Evolutionary conservation across 2,329 filamentous ascomycete genomes (phyloP).

Genomic region (Monilinia aucupariae): DNA sequence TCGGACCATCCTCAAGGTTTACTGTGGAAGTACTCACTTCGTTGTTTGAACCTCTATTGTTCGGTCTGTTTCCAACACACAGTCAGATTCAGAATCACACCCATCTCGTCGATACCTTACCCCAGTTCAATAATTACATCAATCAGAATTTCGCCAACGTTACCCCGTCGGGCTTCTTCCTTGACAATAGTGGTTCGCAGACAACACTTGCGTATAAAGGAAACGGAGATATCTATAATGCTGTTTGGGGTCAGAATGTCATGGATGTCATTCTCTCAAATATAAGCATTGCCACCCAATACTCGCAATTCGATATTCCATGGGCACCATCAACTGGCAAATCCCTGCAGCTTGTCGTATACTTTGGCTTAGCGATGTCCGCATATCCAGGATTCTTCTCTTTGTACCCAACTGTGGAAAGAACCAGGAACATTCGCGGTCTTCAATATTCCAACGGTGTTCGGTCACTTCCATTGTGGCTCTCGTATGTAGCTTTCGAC

Average conservation of each 20-base stretch:
- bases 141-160: constrained; percentile 58
- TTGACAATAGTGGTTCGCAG: constrained; percentile 54
- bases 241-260: constrained; percentile 59
- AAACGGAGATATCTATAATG: constrained; percentile 51
- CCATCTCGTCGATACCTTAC: constrained; percentile 52
- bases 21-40: constrained; percentile 26
- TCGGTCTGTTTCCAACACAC: constrained; percentile 22
- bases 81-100: constrained; percentile 21
- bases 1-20: constrained; percentile 44
- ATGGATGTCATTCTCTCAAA: constrained; percentile 63
- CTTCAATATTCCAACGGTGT: constrained; percentile 92
- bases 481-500: constrained; percentile 77
- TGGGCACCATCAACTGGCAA: constrained; percentile 65
- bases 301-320: constrained; percentile 69
- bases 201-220: constrained; percentile 69
- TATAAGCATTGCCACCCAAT: constrained; percentile 64
- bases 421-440: constrained; percentile 70
- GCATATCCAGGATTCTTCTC: constrained; percentile 83
- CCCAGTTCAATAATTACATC: constrained; percentile 65
- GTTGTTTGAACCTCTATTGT: constrained; percentile 26
- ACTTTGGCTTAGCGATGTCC: constrained; percentile 72
- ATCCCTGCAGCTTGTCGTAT: constrained; percentile 71
- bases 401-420: constrained; percentile 81
- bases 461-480: constrained; percentile 73
- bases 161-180: constrained; percentile 74